These are phyloP conservation scores for Monosporozyma aquatica DNA, from an alignment of 805 yeast species.

Conservation along the genomic window DNA sequence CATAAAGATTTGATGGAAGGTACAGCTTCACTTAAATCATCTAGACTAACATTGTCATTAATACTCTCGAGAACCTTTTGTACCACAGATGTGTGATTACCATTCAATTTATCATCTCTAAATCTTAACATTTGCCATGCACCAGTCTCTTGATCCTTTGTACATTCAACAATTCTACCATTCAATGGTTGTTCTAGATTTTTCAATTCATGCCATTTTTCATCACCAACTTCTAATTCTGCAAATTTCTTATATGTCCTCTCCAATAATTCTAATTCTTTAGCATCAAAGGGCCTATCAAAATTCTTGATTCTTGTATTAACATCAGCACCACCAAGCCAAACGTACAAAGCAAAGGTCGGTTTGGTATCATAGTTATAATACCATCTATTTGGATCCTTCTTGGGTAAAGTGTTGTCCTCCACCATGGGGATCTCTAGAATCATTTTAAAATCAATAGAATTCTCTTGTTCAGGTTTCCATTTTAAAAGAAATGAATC, in stretches of 20 bases:
- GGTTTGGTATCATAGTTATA: constrained; percentile 80
- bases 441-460: constrained; percentile 76
- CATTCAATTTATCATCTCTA: constrained; percentile 86
- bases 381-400: constrained; percentile 63
- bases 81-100: constrained; percentile 76
- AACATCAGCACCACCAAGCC: constrained; percentile 56
- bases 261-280: constrained; percentile 30
- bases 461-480: constrained; percentile 95
- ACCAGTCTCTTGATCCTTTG: constrained; percentile 49
- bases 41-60: constrained; percentile 73
- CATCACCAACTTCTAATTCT: constrained; percentile 50
- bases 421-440: constrained; percentile 31
- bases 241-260: constrained; percentile 56
- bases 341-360: constrained; percentile 52
- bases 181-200: constrained; percentile 69
- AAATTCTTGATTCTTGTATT: constrained; percentile 24
- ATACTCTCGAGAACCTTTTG: constrained; percentile 77
- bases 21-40: constrained; percentile 57
- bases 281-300: constrained; percentile 25
- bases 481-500: constrained; percentile 82
- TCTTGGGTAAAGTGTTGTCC: constrained; percentile 32
- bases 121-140: constrained; percentile 82
- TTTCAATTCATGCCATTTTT: constrained; percentile 76
- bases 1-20: constrained; percentile 50
- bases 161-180: constrained; percentile 81